These are phyloP conservation scores for Porogramme epimiltina DNA, from an alignment of 1,284 basidiomycete genomes.

Conservation along the genomic window DNA sequence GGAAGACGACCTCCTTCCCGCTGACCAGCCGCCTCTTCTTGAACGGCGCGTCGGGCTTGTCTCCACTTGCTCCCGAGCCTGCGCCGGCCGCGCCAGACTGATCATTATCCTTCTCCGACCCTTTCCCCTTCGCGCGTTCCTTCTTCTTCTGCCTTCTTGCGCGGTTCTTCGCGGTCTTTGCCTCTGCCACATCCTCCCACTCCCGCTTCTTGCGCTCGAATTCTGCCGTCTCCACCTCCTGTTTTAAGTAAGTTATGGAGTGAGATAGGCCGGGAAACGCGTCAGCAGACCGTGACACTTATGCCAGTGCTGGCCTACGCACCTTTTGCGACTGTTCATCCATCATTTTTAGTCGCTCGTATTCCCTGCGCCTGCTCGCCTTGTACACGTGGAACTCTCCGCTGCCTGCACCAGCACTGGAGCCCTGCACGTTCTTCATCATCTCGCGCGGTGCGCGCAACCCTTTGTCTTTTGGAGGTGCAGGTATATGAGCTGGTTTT, in stretches of 20 bases:
- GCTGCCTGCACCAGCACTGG: conserved; percentile 89
- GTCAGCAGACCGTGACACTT: background rate
- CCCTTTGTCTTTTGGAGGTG: conserved; percentile 75
- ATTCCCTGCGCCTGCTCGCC: conserved; percentile 90
- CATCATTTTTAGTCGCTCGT: conserved; percentile 90
- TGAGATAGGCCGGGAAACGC: background rate
- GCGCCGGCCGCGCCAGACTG: conserved; percentile 14
- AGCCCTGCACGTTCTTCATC: conserved; percentile 99
- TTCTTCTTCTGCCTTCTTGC: conserved; percentile 92
- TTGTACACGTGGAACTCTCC: conserved; percentile 99
- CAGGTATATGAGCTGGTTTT: conserved; percentile 78
- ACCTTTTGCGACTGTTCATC: conserved; percentile 84
- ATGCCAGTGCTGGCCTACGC: conserved; percentile 17
- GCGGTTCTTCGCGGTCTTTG: conserved; percentile 91
- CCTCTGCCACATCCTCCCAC: conserved; percentile 68
- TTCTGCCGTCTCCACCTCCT: conserved; percentile 69
- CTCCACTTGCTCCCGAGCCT: conserved; percentile 24
- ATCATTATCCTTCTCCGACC: conserved; percentile 24
- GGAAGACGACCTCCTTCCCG: conserved; percentile 61
- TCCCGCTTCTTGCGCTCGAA: conserved; percentile 70
- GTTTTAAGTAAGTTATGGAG: background rate
- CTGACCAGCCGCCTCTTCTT: conserved; percentile 57
- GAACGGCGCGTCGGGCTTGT: conserved; percentile 34
- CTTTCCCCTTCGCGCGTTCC: conserved; percentile 51
- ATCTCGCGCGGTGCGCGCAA: conserved; percentile 85